These are phyloP conservation scores for Blastobotrys mokoenaii DNA, from an alignment of 805 yeast genomes.

Conservation along the genomic window DNA sequence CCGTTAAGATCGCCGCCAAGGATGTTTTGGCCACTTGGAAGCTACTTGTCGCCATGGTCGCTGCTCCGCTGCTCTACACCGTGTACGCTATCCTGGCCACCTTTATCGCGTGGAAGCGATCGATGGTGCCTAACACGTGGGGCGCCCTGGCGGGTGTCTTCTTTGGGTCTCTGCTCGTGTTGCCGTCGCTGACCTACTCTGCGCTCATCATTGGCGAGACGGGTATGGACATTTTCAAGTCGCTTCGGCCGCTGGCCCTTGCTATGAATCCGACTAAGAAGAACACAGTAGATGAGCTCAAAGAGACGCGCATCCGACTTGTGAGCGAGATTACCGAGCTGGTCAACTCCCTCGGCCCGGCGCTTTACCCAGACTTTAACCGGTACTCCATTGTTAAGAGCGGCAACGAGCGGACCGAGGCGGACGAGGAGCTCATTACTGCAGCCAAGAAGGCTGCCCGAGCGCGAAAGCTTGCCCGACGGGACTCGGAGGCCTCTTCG, in stretches of 20 bases:
- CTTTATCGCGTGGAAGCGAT: conserved; percentile 25
- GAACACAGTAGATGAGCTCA: conserved; percentile 42
- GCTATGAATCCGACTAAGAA: conserved; percentile 30
- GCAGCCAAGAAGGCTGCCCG: background rate
- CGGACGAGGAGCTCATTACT: conserved; percentile 5
- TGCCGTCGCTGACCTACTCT: conserved; percentile 72
- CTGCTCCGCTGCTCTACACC: conserved; percentile 80
- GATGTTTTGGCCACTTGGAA: conserved; percentile 99
- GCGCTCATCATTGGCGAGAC: conserved; percentile 88
- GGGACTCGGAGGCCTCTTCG: conserved; percentile 9
- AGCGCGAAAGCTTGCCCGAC: background rate
- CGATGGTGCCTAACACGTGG: conserved; percentile 23
- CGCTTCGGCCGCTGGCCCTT: conserved; percentile 69
- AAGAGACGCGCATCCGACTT: conserved; percentile 51
- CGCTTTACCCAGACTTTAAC: conserved; percentile 79
- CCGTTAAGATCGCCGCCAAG: conserved; percentile 84
- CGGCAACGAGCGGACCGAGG: background rate
- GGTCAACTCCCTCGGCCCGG: conserved; percentile 76
- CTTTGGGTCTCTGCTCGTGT: conserved; percentile 30
- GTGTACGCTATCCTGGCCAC: conserved; percentile 54
- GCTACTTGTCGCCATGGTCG: conserved; percentile 75
- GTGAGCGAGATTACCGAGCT: conserved; percentile 67
- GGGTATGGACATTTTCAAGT: conserved; percentile 82
- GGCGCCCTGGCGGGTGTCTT: conserved; percentile 6
- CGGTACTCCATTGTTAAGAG: background rate